Conservation (phyloP, 2,329 filamentous ascomycete genomes). For the Onygena corvina region DNA sequence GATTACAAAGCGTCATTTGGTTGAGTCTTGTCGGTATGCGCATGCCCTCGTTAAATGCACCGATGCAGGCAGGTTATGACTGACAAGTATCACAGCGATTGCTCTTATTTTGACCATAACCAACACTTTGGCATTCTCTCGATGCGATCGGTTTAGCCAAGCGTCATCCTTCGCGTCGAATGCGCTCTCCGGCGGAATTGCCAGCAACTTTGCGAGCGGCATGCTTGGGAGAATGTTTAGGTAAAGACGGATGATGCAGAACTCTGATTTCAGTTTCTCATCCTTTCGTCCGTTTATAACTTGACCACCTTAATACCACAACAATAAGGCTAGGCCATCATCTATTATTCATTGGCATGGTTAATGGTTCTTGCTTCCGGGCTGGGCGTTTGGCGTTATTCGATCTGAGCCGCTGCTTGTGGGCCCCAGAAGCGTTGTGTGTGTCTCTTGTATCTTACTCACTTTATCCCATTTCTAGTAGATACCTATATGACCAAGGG, state of each 20-base stretch:
- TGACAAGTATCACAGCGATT: slow-evolving; percentile 29
- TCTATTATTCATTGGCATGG: neutral
- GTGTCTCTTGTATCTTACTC: neutral
- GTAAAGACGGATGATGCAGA: slow-evolving; percentile 17
- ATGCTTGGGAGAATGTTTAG: slow-evolving; percentile 45
- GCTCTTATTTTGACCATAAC: slow-evolving; percentile 40
- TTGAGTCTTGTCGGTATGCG: slow-evolving; percentile 40
- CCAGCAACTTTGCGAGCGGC: slow-evolving; percentile 43
- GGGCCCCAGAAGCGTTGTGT: neutral
- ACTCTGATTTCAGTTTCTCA: neutral
- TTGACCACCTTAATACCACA: too few relatives aligned
- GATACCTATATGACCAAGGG: neutral
- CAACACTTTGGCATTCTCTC: slow-evolving; percentile 41
- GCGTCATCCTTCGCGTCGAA: slow-evolving; percentile 47
- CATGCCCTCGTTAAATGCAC: neutral
- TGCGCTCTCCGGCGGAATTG: slow-evolving; percentile 44
- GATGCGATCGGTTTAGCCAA: slow-evolving; percentile 43
- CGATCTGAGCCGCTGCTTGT: neutral
- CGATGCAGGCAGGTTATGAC: neutral
- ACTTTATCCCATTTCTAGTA: neutral
- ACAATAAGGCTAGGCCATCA: neutral
- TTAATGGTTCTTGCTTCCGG: neutral
- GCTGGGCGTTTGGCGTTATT: neutral
- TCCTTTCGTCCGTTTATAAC: neutral
- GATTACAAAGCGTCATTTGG: slow-evolving; percentile 39